Conservation (phyloP, 345 rosid species). For the Mangifera indica region DNA sequence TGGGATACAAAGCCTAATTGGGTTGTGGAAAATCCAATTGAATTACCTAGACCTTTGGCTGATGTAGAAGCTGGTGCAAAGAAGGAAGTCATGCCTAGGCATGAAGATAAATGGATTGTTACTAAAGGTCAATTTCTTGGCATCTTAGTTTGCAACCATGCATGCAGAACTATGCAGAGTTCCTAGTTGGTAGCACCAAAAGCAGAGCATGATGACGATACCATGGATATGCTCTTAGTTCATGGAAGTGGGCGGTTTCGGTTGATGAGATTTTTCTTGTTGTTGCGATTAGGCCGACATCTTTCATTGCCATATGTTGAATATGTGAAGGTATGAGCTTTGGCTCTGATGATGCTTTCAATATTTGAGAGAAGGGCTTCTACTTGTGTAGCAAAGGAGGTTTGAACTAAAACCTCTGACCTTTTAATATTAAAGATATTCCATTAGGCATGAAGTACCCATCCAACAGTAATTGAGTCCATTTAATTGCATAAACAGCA, state of each 20-base stretch:
- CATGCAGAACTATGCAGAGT: constrained; percentile 94
- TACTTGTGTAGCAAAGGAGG: neutral
- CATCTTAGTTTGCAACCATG: constrained; percentile 91
- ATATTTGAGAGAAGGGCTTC: neutral
- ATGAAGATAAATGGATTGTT: constrained; percentile 71
- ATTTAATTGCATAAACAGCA: neutral
- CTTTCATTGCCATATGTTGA: constrained; percentile 93
- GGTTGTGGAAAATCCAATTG: constrained; percentile 80
- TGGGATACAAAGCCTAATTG: constrained; percentile 85
- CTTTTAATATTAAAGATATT: neutral
- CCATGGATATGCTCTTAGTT: constrained; percentile 87
- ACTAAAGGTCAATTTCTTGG: constrained; percentile 88
- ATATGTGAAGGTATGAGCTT: constrained; percentile 71
- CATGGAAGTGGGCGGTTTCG: constrained; percentile 89
- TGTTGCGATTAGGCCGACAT: constrained; percentile 84
- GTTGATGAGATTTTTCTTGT: constrained; percentile 77
- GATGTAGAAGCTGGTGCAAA: constrained; percentile 62
- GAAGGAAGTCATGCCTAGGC: constrained; percentile 52
- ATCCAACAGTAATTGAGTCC: neutral
- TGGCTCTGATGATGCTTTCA: neutral
- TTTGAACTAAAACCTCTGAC: neutral
- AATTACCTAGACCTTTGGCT: constrained; percentile 81
- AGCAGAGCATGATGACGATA: constrained; percentile 83
- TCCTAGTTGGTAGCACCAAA: constrained; percentile 95
- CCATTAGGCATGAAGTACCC: neutral